Percentiles rank a stretch among this genome's conserved stretches.
Conservation (phyloP, 2,329 filamentous ascomycete species). For the Epichloe festucae region DNA sequence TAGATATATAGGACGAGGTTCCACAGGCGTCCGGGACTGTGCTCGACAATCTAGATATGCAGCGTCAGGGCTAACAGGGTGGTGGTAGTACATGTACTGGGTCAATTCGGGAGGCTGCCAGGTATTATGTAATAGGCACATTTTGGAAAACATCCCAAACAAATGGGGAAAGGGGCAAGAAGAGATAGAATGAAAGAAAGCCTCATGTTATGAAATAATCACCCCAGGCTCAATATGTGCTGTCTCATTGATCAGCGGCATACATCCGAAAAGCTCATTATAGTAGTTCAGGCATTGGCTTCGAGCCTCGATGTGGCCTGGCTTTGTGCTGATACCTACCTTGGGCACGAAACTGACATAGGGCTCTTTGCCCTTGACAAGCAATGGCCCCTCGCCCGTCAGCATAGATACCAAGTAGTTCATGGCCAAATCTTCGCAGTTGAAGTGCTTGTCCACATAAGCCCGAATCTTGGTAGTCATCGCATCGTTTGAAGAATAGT, state of each 20-base stretch:
- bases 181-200: no score
- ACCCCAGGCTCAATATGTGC: slow-evolving; percentile 22
- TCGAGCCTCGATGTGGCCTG: slow-evolving; percentile 20
- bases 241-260: slow-evolving; percentile 21
- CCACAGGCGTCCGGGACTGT: no score
- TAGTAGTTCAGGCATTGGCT: slow-evolving; percentile 24
- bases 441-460: slow-evolving; percentile 25
- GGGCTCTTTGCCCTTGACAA: slow-evolving; percentile 20
- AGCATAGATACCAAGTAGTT: slow-evolving; percentile 23
- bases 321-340: slow-evolving; percentile 21
- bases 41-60: no score
- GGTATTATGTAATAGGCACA: no score
- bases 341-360: slow-evolving; percentile 20
- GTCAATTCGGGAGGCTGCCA: no score
- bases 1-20: no score
- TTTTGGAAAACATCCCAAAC: background rate
- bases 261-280: slow-evolving; percentile 20
- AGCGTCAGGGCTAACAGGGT: no score
- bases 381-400: slow-evolving; percentile 20
- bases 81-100: no score
- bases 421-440: slow-evolving; percentile 28
- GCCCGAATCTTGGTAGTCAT: slow-evolving; percentile 18
- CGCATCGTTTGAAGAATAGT: slow-evolving; percentile 23
- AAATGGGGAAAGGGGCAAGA: background rate
- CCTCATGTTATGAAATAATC: slow-evolving; percentile 11